These are phyloP conservation scores for Rhodotorula glutinis DNA, from an alignment of 1,284 basidiomycete genomes.

Conservation along the genomic window DNA sequence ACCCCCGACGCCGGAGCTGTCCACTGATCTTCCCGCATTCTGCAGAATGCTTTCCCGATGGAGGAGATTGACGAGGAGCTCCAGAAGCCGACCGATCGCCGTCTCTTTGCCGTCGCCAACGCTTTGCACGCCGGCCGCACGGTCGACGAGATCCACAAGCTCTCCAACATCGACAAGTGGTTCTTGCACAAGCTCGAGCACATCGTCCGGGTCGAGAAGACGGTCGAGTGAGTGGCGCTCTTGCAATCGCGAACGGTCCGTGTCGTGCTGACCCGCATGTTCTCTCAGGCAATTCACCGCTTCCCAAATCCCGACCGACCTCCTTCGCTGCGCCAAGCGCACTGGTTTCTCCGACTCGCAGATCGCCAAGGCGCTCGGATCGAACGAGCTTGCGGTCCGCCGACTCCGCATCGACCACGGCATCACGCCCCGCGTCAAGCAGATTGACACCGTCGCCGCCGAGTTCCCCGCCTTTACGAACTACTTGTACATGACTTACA, in stretches of 20 bases:
- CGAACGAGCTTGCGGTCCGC: conserved; percentile 84
- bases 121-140: conserved; percentile 86
- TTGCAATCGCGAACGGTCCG: too few species aligned
- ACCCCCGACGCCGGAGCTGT: background rate
- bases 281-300: conserved; percentile 62
- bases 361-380: conserved; percentile 72
- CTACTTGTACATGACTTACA: conserved; percentile 98
- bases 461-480: conserved; percentile 99
- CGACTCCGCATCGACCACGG: conserved; percentile 60
- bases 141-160: conserved; percentile 92
- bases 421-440: conserved; percentile 91
- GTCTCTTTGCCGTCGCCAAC: conserved; percentile 84
- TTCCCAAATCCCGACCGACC: conserved; percentile 62
- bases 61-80: conserved; percentile 82
- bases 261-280: conserved; percentile 28
- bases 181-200: conserved; percentile 86
- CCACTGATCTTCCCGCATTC: background rate
- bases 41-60: conserved; percentile 57
- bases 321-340: conserved; percentile 84
- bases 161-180: conserved; percentile 98
- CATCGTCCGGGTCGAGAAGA: conserved; percentile 74
- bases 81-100: conserved; percentile 82
- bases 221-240: conserved; percentile 58
- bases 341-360: conserved; percentile 94
- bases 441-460: conserved; percentile 97